phyloP scores from a whole-genome alignment of 2,329 filamentous ascomycete genomes.

The Beauveria pseudobassiana region DNA sequence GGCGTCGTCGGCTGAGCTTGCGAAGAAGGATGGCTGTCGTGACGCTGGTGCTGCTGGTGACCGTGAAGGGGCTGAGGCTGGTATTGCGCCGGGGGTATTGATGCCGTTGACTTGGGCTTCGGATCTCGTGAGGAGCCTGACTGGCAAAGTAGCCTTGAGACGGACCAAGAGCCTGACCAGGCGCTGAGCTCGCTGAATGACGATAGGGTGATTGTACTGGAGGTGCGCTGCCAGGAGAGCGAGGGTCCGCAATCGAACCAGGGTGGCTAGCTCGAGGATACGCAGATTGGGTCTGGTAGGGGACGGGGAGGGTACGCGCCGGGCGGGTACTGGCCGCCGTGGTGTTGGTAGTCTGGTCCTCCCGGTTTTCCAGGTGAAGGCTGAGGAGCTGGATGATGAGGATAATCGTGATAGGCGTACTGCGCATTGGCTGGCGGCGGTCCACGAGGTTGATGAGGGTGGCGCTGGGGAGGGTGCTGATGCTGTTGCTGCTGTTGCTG shows the following conservation, averaged over 20 bases:
- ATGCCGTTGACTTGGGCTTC: slow-evolving; percentile 45
- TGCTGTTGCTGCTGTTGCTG: slow-evolving; percentile 12
- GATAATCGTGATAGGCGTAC: slow-evolving; percentile 45
- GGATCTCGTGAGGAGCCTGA: slow-evolving; percentile 33
- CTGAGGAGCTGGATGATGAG: slow-evolving; percentile 37
- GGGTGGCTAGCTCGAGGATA: slow-evolving; percentile 39
- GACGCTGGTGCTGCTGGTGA: slow-evolving; percentile 28
- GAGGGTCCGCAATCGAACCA: slow-evolving; percentile 36
- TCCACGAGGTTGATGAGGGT: slow-evolving; percentile 28
- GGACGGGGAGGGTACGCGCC: slow-evolving; percentile 31
- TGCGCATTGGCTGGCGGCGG: slow-evolving; percentile 33
- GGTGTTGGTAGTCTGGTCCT: slow-evolving; percentile 37
- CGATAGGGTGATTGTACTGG: slow-evolving; percentile 41
- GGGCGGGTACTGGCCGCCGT: slow-evolving; percentile 19
- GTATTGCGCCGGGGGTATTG: slow-evolving; percentile 39
- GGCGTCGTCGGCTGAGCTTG: slow-evolving; percentile 27
- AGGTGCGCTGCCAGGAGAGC: slow-evolving; percentile 42
- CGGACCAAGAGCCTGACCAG: slow-evolving; percentile 29
- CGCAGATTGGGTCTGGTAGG: slow-evolving; percentile 31
- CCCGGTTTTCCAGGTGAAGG: slow-evolving; percentile 40
- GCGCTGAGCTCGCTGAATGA: slow-evolving; percentile 37
- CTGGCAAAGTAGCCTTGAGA: slow-evolving; percentile 38
- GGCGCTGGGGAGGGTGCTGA: slow-evolving; percentile 33
- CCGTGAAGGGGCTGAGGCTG: slow-evolving; percentile 13
- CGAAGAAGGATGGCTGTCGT: slow-evolving; percentile 39